A percentile compares a stretch with the other conserved stretches of the same genome.
Evolutionary conservation across 306 rosid genomes (phyloP).

Genomic region (Delonix regia): DNA sequence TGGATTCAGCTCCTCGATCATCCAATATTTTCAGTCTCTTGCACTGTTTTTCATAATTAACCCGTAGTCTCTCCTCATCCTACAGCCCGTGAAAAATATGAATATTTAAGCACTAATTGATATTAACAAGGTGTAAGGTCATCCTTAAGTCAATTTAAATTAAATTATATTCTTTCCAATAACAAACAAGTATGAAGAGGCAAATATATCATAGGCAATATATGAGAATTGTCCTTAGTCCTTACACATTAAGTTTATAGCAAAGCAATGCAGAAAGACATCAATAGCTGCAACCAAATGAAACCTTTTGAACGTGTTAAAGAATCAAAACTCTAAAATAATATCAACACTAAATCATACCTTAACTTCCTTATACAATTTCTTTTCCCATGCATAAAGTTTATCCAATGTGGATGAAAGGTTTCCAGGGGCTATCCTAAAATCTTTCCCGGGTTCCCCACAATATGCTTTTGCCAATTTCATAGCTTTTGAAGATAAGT

Average conservation of each 20-base stretch:
- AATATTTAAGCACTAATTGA: slow-evolving; percentile 30
- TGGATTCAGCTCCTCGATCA: slow-evolving; percentile 82
- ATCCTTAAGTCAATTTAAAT: not conserved
- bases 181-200: not conserved
- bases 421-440: slow-evolving; percentile 56
- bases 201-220: not conserved
- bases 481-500: slow-evolving; percentile 57
- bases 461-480: slow-evolving; percentile 73
- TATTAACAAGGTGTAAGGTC: slow-evolving; percentile 19
- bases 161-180: not conserved
- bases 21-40: slow-evolving; percentile 82
- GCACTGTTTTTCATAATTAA: slow-evolving; percentile 76
- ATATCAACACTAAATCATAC: slow-evolving; percentile 43
- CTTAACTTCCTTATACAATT: slow-evolving; percentile 92
- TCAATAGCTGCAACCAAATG: slow-evolving; percentile 4
- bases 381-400: slow-evolving; percentile 96
- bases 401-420: slow-evolving; percentile 85
- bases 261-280: slow-evolving; percentile 11
- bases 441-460: slow-evolving; percentile 63
- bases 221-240: not conserved
- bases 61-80: slow-evolving; percentile 94
- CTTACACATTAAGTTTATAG: slow-evolving; percentile 16
- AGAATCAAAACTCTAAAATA: slow-evolving; percentile 1
- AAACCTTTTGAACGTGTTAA: slow-evolving; percentile 15
- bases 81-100: slow-evolving; percentile 41